These are phyloP conservation scores for Coccomyxa subellipsoidea DNA, from an alignment of 163 green algal species.

Conservation along the genomic window DNA sequence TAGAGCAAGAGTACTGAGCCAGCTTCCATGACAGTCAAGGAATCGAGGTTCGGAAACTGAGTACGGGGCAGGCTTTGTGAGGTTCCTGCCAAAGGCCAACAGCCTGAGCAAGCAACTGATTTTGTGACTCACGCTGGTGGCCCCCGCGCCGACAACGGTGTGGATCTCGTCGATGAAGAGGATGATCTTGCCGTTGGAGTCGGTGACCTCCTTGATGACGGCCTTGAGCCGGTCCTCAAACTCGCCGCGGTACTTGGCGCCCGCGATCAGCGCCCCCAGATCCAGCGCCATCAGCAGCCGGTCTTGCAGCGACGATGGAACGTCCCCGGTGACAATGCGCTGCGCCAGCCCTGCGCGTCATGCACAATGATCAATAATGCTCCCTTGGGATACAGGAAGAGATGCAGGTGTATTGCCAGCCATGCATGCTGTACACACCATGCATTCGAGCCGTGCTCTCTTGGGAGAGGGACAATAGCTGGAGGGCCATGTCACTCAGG, in stretches of 20 bases:
- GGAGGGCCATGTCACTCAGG: no score
- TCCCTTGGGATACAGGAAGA: no score
- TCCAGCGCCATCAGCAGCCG: conserved; percentile 86
- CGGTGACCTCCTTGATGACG: conserved; percentile 83
- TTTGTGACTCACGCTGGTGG: conserved; percentile 19
- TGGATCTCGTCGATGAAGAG: conserved; percentile 99
- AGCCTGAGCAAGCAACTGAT: background rate
- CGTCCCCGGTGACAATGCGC: conserved; percentile 84
- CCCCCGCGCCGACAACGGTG: conserved; percentile 84
- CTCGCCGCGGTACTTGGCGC: conserved; percentile 93
- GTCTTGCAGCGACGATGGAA: conserved; percentile 72
- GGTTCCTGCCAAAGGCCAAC: no score
- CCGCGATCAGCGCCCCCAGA: conserved; percentile 91
- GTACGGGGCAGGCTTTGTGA: no score
- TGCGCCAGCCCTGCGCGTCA: conserved; percentile 69
- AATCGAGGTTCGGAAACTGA: no score
- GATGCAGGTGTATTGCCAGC: no score
- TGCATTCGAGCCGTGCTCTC: no score
- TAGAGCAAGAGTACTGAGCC: no score
- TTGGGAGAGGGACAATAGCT: no score
- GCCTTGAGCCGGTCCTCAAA: conserved; percentile 96
- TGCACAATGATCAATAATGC: no score
- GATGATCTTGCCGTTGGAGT: conserved; percentile 75
- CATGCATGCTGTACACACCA: no score
- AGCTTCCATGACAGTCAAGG: no score